A percentile compares a stretch with the other conserved stretches of the same genome.
Evolutionary conservation across 1,139 yeast genomes (phyloP).

Genomic region (Hansenula lynferdii): DNA sequence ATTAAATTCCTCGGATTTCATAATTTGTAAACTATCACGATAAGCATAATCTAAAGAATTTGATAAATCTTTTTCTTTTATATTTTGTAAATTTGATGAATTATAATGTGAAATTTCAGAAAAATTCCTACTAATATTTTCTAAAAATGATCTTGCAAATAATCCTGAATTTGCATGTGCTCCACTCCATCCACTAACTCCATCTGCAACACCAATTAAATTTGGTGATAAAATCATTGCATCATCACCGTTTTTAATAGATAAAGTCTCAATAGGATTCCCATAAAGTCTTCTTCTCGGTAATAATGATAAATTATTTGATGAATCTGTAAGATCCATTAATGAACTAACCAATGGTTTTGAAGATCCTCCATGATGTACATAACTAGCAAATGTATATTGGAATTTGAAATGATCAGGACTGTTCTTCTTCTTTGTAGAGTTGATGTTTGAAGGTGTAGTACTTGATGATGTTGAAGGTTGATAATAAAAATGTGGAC

Average conservation of each 20-base stretch:
- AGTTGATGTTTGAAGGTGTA: not conserved
- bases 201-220: conserved; percentile 55
- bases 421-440: not conserved
- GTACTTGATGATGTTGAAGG: not conserved
- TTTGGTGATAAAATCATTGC: conserved; percentile 57
- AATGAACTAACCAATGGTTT: conserved; percentile 43
- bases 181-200: conserved; percentile 56
- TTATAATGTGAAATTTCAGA: conserved; percentile 19
- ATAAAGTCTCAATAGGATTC: conserved; percentile 47
- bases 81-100: conserved; percentile 4
- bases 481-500: not conserved
- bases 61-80: no score
- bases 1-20: conserved; percentile 44
- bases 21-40: conserved; percentile 45
- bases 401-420: conserved; percentile 41
- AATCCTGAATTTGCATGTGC: conserved; percentile 42
- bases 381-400: conserved; percentile 42
- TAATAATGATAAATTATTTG: conserved; percentile 35
- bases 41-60: conserved; percentile 48
- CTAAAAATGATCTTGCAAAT: conserved; percentile 54
- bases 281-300: conserved; percentile 52
- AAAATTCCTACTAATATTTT: conserved; percentile 45
- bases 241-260: conserved; percentile 56
- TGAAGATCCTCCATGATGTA: conserved; percentile 37
- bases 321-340: conserved; percentile 47